These are phyloP conservation scores for Didymella lethalis DNA, from an alignment of 2,329 filamentous ascomycete species.

Conservation along the genomic window DNA sequence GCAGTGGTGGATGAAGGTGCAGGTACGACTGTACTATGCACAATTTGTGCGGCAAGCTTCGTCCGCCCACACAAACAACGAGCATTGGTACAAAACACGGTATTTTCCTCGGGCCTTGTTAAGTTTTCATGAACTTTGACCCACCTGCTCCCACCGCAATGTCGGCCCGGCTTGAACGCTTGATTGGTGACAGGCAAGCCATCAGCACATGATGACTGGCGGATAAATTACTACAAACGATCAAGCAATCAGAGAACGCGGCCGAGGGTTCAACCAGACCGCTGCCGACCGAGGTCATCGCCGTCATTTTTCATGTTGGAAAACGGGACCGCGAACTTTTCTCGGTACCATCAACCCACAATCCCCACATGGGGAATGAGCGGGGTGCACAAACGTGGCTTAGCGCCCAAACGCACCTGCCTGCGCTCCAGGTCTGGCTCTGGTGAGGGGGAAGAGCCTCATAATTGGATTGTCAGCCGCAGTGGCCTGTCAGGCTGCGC, in stretches of 20 bases:
- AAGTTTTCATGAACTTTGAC: not conserved
- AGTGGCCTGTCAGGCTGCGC: constrained; percentile 24
- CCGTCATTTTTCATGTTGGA: constrained; percentile 10
- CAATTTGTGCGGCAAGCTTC: constrained; percentile 4
- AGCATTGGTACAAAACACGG: constrained; percentile 6
- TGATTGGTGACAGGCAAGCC: not conserved
- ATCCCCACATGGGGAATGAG: constrained; percentile 18
- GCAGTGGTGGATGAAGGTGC: constrained; percentile 1
- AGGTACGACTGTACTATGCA: constrained; percentile 3
- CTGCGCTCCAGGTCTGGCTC: constrained; percentile 15
- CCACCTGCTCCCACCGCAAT: not conserved
- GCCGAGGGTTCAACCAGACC: constrained; percentile 1
- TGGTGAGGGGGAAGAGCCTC: constrained; percentile 22
- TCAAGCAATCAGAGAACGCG: not conserved
- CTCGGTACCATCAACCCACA: not conserved
- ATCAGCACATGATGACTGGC: constrained; percentile 5
- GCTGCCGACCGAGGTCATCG: constrained; percentile 17
- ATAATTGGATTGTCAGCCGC: constrained; percentile 24
- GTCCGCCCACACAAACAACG: constrained; percentile 5
- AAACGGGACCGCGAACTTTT: constrained; percentile 12
- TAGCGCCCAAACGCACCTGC: constrained; percentile 1
- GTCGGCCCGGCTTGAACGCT: not conserved
- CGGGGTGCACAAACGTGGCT: constrained; percentile 11
- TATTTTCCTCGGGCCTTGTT: not conserved
- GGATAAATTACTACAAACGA: constrained; percentile 21